phyloP scores from a whole-genome alignment of 257 asterid species.

The Ligustrum vulgare region DNA sequence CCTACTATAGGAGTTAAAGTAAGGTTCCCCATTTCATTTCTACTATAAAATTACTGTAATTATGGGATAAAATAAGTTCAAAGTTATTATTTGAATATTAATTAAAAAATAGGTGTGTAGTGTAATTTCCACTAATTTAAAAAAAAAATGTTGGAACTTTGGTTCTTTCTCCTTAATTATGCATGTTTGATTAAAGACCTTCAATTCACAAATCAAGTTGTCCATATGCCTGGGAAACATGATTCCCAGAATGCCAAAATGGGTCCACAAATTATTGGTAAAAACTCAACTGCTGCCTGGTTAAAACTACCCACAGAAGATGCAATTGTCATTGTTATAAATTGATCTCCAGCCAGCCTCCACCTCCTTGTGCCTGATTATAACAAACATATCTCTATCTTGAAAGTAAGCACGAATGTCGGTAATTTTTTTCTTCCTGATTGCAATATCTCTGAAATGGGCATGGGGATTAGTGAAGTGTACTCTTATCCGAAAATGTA shows the following conservation, averaged over 20 bases:
- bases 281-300: no score
- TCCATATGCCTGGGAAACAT: slow-evolving; percentile 30
- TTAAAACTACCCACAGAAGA: no score
- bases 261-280: no score
- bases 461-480: slow-evolving; percentile 43
- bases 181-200: neutral
- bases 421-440: neutral
- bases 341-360: no score
- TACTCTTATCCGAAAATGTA: slow-evolving; percentile 16
- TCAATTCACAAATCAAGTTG: slow-evolving; percentile 26
- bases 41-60: no score
- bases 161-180: neutral
- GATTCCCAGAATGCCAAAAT: slow-evolving; percentile 13
- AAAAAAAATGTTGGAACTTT: neutral
- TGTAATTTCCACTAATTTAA: no score
- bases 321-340: no score
- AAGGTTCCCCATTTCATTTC: no score
- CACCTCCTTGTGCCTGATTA: neutral
- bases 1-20: no score
- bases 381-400: neutral
- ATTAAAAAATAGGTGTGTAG: no score
- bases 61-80: no score
- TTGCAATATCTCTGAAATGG: slow-evolving; percentile 18
- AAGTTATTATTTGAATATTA: no score
- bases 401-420: neutral